phyloP scores from a whole-genome alignment of 78 protist species.

The Diacronema lutheri region DNA sequence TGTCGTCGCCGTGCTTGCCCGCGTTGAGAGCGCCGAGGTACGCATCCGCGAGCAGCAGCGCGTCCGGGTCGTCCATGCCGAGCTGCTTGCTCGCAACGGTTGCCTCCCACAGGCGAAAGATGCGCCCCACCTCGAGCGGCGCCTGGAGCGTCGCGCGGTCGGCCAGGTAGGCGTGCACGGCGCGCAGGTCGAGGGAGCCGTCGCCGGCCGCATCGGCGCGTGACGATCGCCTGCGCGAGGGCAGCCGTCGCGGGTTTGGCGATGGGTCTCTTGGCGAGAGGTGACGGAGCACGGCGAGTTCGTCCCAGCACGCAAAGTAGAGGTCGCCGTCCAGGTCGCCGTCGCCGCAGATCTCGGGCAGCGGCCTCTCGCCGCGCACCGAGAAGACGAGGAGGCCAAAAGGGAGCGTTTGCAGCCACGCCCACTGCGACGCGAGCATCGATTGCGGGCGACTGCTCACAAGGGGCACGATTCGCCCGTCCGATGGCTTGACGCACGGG shows the following conservation, averaged over 20 bases:
- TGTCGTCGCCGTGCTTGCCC: neutral
- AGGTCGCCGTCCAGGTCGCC: conserved; percentile 4
- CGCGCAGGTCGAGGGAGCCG: neutral
- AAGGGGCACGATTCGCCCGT: neutral
- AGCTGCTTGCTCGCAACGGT: neutral
- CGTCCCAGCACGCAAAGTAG: neutral
- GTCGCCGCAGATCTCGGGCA: neutral
- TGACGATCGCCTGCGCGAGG: too few species aligned
- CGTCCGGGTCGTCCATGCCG: neutral
- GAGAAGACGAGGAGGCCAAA: neutral
- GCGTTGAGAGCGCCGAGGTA: neutral
- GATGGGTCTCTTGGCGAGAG: too few species aligned
- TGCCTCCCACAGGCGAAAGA: neutral
- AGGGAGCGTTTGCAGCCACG: neutral
- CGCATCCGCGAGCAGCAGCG: neutral
- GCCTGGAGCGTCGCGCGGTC: neutral
- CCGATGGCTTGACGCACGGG: neutral
- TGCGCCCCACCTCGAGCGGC: neutral
- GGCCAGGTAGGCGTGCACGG: neutral
- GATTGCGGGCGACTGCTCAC: neutral
- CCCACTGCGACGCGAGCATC: neutral
- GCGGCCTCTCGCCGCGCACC: neutral
- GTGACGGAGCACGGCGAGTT: neutral
- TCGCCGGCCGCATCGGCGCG: too few species aligned
- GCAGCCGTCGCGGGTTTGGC: too few species aligned